A percentile compares a stretch with the other conserved stretches of the same genome.
These are phyloP conservation scores for Casuarina cunninghamiana DNA, from an alignment of 306 rosid species.

Conservation along the genomic window DNA sequence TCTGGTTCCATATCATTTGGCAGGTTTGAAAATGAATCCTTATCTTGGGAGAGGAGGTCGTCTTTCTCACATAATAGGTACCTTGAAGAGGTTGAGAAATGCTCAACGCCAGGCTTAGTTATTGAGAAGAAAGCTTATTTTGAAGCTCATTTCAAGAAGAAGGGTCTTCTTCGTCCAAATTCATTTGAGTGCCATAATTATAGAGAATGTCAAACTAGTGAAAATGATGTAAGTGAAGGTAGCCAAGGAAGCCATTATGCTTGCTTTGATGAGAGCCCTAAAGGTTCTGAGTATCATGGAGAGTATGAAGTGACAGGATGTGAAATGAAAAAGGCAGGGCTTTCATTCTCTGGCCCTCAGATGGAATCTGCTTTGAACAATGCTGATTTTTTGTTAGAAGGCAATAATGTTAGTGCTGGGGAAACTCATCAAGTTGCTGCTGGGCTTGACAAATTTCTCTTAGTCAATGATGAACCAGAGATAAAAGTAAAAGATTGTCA, in stretches of 20 bases:
- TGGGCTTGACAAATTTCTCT: constrained; percentile 22
- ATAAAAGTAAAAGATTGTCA: background rate
- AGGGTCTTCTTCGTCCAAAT: constrained; percentile 45
- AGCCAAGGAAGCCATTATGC: constrained; percentile 26
- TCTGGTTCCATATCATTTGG: constrained; percentile 90
- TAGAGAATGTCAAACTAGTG: constrained; percentile 28
- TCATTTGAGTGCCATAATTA: constrained; percentile 30
- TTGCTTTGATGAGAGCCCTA: constrained; percentile 44
- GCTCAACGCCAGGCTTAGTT: constrained; percentile 72
- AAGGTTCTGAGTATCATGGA: constrained; percentile 42
- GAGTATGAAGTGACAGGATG: constrained; percentile 28
- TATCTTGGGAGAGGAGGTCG: constrained; percentile 83
- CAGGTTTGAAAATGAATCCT: constrained; percentile 63
- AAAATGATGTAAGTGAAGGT: constrained; percentile 42
- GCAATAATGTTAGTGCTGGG: constrained; percentile 26
- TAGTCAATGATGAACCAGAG: constrained; percentile 22
- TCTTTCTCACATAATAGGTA: constrained; percentile 72
- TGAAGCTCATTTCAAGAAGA: constrained; percentile 84
- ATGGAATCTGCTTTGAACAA: constrained; percentile 26
- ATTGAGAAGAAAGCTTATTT: constrained; percentile 65
- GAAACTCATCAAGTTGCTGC: constrained; percentile 35
- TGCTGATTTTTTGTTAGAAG: constrained; percentile 28
- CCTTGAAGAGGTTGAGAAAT: constrained; percentile 80
- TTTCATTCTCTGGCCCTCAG: constrained; percentile 34
- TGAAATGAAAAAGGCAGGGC: constrained; percentile 37